Evolutionary conservation across 495 filamentous ascomycete genomes (phyloP), one percentile per base, ranked within the genome.

Genomic region (Penicillium atrosanguineum): DNA sequence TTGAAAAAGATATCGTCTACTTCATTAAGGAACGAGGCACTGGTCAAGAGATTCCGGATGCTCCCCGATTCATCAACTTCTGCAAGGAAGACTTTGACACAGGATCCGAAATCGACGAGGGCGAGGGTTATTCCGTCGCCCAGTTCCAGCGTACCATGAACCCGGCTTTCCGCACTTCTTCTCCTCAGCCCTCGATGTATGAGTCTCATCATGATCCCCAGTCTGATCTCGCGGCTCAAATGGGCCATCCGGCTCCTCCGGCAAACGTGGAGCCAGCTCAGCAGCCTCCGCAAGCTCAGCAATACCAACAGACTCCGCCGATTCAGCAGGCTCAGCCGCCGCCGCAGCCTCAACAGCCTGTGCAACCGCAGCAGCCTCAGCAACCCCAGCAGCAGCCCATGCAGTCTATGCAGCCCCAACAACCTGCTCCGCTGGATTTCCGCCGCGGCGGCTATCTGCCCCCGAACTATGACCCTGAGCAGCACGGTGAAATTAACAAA

Each of bases 21-120:
- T 99, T 99, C 74, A 97, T 99, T 70, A 87, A 81, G 55, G 91
- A 96, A 40, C 79, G 71, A 58, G 92, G 91, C 26, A 99, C 95
- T 5, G 94, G 94, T 26, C 89, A 97, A 67, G 94, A 97, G 62
- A 99, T 99, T 43, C 95, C 95, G 16, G 95, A 96, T 67, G 83
- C 95, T 23, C 95, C 95, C 36, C 96, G 90, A 71, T 99, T 95
- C 68, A 96, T 99, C 80, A 95, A 99, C 76, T 99, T 96, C 72
- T 92, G 89, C 67, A 88, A 94, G 18, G 94, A 95, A 6, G 94
- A 97, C 63, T 68, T 87, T 39, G 94, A 97, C 55, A 80, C 81
- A 23, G 82, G 81, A 61, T 96, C 92, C 0, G 91, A 95, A 48
- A 76, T 81, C 21, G 92, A 89, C 0, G 91, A 96, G 18, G 89